phyloP scores from a whole-genome alignment of 208 protist species.

The Trypanosoma theileri region DNA sequence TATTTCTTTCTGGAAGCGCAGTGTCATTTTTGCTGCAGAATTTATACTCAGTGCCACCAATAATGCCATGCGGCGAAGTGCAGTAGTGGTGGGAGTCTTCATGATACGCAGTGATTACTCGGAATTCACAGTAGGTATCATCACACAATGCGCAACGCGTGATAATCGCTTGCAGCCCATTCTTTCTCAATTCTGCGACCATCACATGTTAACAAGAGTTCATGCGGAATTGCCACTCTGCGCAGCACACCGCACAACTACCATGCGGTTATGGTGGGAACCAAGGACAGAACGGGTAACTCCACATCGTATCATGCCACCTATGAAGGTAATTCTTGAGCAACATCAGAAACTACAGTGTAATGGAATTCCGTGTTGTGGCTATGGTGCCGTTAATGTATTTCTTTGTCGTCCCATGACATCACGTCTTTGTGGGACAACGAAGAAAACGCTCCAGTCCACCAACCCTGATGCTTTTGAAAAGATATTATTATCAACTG shows the following conservation, averaged over 20 bases:
- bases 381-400: slow-evolving; percentile 38
- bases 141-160: slow-evolving; percentile 32
- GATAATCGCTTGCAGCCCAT: slow-evolving; percentile 18
- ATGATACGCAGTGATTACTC: slow-evolving; percentile 24
- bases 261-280: slow-evolving; percentile 61
- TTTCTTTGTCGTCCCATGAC: slow-evolving; percentile 50
- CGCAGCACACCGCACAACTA: slow-evolving; percentile 36
- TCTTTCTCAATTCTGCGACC: slow-evolving; percentile 30
- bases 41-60: slow-evolving; percentile 15
- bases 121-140: slow-evolving; percentile 44
- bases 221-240: slow-evolving; percentile 46
- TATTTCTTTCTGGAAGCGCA: slow-evolving; percentile 26
- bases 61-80: not conserved
- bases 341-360: slow-evolving; percentile 13
- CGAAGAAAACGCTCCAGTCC: slow-evolving; percentile 25
- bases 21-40: slow-evolving; percentile 24
- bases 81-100: slow-evolving; percentile 42
- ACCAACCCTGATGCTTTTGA: not conserved
- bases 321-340: slow-evolving; percentile 49
- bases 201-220: slow-evolving; percentile 8
- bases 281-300: slow-evolving; percentile 45
- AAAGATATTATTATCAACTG: not conserved
- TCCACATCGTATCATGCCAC: slow-evolving; percentile 41
- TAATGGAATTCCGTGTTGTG: slow-evolving; percentile 31
- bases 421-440: slow-evolving; percentile 40